phyloP scores from a whole-genome alignment of 2,329 filamentous ascomycete species.

The Colletotrichum echinochloae region DNA sequence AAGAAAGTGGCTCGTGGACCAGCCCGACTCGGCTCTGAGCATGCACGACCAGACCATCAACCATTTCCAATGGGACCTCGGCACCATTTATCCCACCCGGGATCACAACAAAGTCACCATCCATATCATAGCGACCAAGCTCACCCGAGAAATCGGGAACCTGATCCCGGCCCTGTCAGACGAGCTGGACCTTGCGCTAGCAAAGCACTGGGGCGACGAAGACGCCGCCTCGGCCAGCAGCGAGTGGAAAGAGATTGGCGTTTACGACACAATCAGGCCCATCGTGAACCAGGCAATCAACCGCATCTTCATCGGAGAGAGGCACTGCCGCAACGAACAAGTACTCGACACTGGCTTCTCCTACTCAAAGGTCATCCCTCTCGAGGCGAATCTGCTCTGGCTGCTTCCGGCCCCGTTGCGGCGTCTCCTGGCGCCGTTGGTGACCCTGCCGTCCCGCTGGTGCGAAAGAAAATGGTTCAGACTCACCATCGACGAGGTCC shows the following conservation, averaged over 20 bases:
- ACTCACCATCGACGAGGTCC: slow-evolving; percentile 18
- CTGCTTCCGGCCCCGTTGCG: slow-evolving; percentile 19
- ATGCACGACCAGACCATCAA: slow-evolving; percentile 19
- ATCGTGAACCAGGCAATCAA: slow-evolving; percentile 23
- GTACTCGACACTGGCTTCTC: slow-evolving; percentile 19
- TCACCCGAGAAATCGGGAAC: slow-evolving; percentile 16
- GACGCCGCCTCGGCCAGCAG: background rate
- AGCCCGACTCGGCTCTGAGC: slow-evolving; percentile 18
- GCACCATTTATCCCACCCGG: slow-evolving; percentile 8
- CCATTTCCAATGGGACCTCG: background rate
- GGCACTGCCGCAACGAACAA: slow-evolving; percentile 14
- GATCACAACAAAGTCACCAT: slow-evolving; percentile 19
- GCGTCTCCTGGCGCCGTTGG: slow-evolving; percentile 11
- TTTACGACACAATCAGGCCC: slow-evolving; percentile 8
- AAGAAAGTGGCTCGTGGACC: slow-evolving; percentile 12
- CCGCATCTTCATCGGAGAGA: slow-evolving; percentile 21
- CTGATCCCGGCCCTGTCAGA: slow-evolving; percentile 20
- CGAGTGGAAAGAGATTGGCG: slow-evolving; percentile 19
- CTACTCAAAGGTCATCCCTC: slow-evolving; percentile 17
- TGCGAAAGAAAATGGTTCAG: slow-evolving; percentile 19
- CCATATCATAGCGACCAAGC: slow-evolving; percentile 20
- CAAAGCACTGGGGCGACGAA: slow-evolving; percentile 14
- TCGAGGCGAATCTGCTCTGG: slow-evolving; percentile 25
- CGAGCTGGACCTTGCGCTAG: slow-evolving; percentile 10
- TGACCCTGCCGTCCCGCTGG: slow-evolving; percentile 19